Percentiles rank a stretch among this genome's conserved stretches.
Evolutionary conservation across 164 flowering plant species (phyloP).

Genomic region (Piper betle): DNA sequence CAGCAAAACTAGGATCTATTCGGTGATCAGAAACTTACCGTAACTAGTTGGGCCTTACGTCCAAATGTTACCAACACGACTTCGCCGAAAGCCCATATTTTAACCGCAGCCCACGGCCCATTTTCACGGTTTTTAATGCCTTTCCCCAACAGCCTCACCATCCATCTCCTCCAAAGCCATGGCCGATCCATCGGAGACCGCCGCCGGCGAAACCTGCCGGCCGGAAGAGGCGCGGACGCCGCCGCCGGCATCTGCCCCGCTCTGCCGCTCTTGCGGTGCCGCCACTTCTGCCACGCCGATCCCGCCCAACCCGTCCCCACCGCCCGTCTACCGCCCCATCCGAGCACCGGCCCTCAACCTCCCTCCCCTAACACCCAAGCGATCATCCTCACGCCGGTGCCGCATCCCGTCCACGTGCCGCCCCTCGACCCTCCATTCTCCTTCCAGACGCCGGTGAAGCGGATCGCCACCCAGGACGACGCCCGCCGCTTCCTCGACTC

Average conservation of each 20-base stretch:
- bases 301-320: conserved; percentile 22
- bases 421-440: conserved; percentile 28
- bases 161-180: neutral
- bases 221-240: neutral
- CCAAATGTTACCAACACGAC: no score
- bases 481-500: conserved; percentile 51
- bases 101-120: no score
- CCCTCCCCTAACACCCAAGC: conserved; percentile 30
- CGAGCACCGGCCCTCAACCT: conserved; percentile 24
- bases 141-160: no score
- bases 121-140: no score
- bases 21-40: no score
- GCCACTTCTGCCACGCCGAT: neutral
- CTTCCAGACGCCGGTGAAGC: conserved; percentile 52
- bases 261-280: conserved; percentile 5
- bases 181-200: neutral
- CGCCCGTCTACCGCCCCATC: conserved; percentile 44
- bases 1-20: no score
- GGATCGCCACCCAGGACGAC: conserved; percentile 53
- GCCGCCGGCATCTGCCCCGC: neutral
- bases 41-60: no score
- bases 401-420: conserved; percentile 27
- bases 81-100: no score
- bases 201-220: neutral
- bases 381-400: conserved; percentile 58